A percentile compares a stretch with the other conserved stretches of the same genome.
Conservation (phyloP, 495 filamentous ascomycete species). For the Penicillium coprophilum region DNA sequence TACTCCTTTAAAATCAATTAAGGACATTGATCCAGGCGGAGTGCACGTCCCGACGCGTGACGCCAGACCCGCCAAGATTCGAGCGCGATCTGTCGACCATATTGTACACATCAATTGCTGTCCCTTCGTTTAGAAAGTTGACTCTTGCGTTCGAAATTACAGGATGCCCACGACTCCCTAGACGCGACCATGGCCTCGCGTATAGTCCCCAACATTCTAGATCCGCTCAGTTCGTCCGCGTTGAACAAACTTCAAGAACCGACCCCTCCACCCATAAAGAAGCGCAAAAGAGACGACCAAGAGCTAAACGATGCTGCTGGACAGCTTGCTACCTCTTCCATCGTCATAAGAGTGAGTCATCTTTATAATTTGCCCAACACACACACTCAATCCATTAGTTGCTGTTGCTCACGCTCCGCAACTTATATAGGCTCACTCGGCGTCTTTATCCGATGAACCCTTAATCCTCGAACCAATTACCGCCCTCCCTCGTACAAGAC, state of each 20-base stretch:
- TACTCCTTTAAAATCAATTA: background rate
- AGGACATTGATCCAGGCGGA: background rate
- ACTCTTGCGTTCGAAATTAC: conserved; percentile 5
- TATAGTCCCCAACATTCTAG: conserved; percentile 31
- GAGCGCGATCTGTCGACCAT: conserved; percentile 18
- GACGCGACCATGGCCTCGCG: conserved; percentile 42
- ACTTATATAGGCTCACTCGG: conserved; percentile 54
- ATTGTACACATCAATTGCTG: conserved; percentile 9
- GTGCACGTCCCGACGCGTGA: conserved; percentile 37
- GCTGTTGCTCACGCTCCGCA: conserved; percentile 7
- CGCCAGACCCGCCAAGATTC: conserved; percentile 26
- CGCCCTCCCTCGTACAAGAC: conserved; percentile 57
- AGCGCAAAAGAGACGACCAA: conserved; percentile 31
- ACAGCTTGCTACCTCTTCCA: conserved; percentile 28
- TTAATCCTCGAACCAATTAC: conserved; percentile 60
- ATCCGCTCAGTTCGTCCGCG: conserved; percentile 35
- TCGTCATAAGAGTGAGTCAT: conserved; percentile 36
- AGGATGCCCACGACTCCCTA: conserved; percentile 23
- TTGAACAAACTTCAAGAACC: conserved; percentile 36
- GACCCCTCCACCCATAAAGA: conserved; percentile 30
- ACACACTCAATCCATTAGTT: background rate
- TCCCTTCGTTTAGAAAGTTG: conserved; percentile 4
- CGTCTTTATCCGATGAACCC: conserved; percentile 55
- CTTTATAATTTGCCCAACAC: background rate
- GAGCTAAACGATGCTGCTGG: conserved; percentile 20